Evolutionary conservation across 306 rosid species (phyloP).

Genomic region (Gynostemma pentaphyllum): DNA sequence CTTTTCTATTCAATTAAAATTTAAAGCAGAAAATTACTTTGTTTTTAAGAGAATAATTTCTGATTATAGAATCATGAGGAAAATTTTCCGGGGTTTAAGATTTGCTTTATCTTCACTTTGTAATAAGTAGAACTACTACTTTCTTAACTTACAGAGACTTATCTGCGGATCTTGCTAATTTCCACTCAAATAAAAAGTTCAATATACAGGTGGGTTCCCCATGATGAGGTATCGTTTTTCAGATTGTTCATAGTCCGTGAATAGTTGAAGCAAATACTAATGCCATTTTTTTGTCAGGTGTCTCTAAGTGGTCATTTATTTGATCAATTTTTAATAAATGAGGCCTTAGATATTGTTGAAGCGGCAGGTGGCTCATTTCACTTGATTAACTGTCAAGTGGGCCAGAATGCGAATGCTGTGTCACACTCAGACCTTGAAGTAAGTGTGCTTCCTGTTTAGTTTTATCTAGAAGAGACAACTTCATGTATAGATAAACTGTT

Average conservation of each 20-base stretch:
- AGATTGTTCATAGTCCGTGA: slow-evolving; percentile 1
- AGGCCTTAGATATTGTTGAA: slow-evolving; percentile 93
- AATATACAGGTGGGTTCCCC: slow-evolving; percentile 43
- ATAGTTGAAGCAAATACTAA: slow-evolving; percentile 4
- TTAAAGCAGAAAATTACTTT: not conserved
- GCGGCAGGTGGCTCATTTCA: slow-evolving; percentile 84
- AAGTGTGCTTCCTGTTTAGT: slow-evolving; percentile 24
- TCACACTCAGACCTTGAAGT: slow-evolving; percentile 93
- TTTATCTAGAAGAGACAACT: not conserved
- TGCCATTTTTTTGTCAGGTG: slow-evolving; percentile 42
- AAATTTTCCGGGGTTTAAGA: not conserved
- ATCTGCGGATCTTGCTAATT: slow-evolving; percentile 25
- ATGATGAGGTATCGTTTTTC: not conserved
- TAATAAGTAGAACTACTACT: not conserved
- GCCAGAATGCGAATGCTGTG: slow-evolving; percentile 52
- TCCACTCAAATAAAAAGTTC: slow-evolving; percentile 36
- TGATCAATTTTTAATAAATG: slow-evolving; percentile 77
- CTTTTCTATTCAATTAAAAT: not conserved
- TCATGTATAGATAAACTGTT: not conserved
- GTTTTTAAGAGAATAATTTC: not conserved
- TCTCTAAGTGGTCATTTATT: slow-evolving; percentile 89
- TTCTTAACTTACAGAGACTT: slow-evolving; percentile 44
- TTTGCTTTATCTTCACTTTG: not conserved
- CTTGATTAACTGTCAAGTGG: slow-evolving; percentile 67
- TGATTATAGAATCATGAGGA: not conserved